phyloP scores from a whole-genome alignment of 768 basidiomycete species.

The Russula ochroleuca region DNA sequence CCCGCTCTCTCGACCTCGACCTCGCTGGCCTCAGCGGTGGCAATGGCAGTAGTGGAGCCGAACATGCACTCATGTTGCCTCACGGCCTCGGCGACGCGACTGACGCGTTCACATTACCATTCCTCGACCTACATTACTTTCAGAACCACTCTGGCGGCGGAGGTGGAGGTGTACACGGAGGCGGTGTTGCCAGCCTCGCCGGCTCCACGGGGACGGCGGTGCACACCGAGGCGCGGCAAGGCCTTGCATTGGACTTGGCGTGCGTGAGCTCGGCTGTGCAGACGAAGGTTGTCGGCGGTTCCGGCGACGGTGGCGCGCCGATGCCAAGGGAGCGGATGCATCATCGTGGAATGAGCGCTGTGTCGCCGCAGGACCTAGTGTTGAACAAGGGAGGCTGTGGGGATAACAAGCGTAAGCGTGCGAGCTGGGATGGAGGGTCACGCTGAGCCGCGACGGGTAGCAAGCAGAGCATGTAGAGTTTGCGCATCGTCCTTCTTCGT shows the following conservation, averaged over 20 bases:
- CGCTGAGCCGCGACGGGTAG: slow-evolving; percentile 24
- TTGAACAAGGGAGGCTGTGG: slow-evolving; percentile 39
- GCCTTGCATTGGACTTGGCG: slow-evolving; percentile 50
- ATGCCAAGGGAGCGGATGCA: slow-evolving; percentile 34
- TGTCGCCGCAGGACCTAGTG: slow-evolving; percentile 50
- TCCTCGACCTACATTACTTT: slow-evolving; percentile 73
- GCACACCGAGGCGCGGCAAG: slow-evolving; percentile 35
- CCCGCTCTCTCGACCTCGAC: slow-evolving; percentile 36
- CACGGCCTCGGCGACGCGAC: slow-evolving; percentile 26
- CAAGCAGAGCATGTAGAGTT: not conserved
- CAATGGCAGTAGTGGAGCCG: not conserved
- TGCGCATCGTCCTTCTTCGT: not conserved
- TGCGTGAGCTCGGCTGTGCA: slow-evolving; percentile 32
- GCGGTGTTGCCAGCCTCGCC: slow-evolving; percentile 14
- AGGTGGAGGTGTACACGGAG: slow-evolving; percentile 19
- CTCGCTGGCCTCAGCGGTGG: slow-evolving; percentile 29
- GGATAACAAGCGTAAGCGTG: slow-evolving; percentile 55
- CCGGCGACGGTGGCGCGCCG: slow-evolving; percentile 21
- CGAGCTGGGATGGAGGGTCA: slow-evolving; percentile 51
- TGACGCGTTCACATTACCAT: slow-evolving; percentile 47
- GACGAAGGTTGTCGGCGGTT: slow-evolving; percentile 20
- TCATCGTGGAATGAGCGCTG: slow-evolving; percentile 50
- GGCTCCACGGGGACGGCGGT: not conserved
- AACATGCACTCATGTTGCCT: slow-evolving; percentile 11
- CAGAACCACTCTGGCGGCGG: slow-evolving; percentile 30